Evolutionary conservation across 169 alveolate species (phyloP).

Genomic region (Toxoplasma gondii): DNA sequence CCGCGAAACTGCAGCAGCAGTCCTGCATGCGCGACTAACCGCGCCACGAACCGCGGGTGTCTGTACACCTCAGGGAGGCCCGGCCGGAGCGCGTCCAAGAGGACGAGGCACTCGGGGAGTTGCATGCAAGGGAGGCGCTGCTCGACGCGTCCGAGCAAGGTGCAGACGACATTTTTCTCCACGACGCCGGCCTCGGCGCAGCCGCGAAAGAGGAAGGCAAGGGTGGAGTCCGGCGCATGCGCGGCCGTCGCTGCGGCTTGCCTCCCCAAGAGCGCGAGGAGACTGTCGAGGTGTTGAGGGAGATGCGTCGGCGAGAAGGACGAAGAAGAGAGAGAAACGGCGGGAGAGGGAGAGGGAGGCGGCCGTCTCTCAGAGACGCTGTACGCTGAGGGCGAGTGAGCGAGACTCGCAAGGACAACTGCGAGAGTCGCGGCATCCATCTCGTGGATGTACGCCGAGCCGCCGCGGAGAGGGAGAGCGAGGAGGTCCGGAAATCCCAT

Average conservation of each 20-base stretch:
- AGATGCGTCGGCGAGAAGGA: not conserved
- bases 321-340: not conserved
- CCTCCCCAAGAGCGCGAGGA: not conserved
- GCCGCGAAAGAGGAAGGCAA: conserved; percentile 34
- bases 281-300: not conserved
- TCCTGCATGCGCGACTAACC: not conserved
- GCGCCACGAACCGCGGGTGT: not conserved
- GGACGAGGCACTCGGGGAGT: not conserved
- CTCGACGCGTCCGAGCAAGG: conserved; percentile 1
- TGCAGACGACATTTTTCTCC: conserved; percentile 7
- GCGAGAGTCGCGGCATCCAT: conserved; percentile 80
- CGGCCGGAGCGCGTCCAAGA: not conserved
- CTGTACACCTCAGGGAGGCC: not conserved
- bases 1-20: not conserved
- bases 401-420: conserved; percentile 5
- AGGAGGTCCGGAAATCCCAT: conserved; percentile 84
- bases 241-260: conserved; percentile 21
- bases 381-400: not conserved
- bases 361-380: not conserved
- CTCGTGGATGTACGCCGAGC: conserved; percentile 77
- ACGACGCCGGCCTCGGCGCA: conserved; percentile 16
- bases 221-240: not conserved
- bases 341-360: not conserved
- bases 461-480: conserved; percentile 77
- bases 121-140: not conserved